Evolutionary conservation across 2,329 filamentous ascomycete species (phyloP).

Genomic region (Mariannaea elegans): DNA sequence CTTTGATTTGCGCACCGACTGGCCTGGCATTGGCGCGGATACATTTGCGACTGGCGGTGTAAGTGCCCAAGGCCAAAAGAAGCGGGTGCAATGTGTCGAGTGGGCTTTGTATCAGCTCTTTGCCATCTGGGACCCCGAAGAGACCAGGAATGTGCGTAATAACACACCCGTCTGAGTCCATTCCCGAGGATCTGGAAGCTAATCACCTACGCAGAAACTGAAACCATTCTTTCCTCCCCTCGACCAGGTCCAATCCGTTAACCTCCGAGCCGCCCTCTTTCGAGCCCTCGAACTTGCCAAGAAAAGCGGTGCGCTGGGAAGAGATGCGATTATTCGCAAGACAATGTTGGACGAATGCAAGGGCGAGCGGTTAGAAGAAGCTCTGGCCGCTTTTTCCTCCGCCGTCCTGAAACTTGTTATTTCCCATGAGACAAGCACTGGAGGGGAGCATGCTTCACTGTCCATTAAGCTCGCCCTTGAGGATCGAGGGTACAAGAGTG

Average conservation of each 20-base stretch:
- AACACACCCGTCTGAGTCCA: background rate
- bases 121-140: constrained; percentile 80
- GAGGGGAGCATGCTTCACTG: constrained; percentile 54
- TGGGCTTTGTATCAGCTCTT: constrained; percentile 94
- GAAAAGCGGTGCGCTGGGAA: constrained; percentile 83
- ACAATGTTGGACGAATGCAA: constrained; percentile 98
- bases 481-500: constrained; percentile 64
- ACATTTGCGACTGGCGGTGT: constrained; percentile 73
- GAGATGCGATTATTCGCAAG: constrained; percentile 84
- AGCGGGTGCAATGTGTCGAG: constrained; percentile 83
- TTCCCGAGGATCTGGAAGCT: background rate
- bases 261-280: constrained; percentile 85
- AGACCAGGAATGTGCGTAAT: constrained; percentile 72
- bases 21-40: constrained; percentile 77
- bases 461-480: constrained; percentile 67
- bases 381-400: constrained; percentile 85
- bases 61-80: constrained; percentile 78
- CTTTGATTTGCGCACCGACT: constrained; percentile 78
- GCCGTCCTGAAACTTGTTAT: constrained; percentile 78
- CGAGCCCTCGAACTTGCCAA: constrained; percentile 85
- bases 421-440: constrained; percentile 51
- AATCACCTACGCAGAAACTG: constrained; percentile 71
- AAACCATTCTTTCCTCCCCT: constrained; percentile 89
- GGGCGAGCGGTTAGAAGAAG: constrained; percentile 87
- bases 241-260: constrained; percentile 90